phyloP scores from a whole-genome alignment of 169 alveolate genomes.

The Plasmodium berghei region DNA sequence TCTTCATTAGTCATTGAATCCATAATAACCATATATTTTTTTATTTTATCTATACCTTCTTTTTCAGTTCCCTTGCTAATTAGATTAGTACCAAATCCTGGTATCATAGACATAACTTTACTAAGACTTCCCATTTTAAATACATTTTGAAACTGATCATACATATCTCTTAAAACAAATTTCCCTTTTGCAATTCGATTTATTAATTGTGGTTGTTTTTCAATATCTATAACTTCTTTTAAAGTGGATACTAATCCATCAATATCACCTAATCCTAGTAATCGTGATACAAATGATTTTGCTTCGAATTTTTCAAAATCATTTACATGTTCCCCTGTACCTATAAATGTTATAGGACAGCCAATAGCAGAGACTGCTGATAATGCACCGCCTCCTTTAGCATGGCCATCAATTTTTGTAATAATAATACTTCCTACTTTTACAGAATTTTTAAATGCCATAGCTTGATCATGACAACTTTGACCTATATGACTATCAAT shows the following conservation, averaged over 20 bases:
- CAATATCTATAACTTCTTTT: constrained; percentile 96
- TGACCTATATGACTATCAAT: constrained; percentile 99
- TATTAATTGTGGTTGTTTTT: constrained; percentile 95
- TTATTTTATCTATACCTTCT: constrained; percentile 96
- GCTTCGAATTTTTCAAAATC: constrained; percentile 99
- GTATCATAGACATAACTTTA: constrained; percentile 96
- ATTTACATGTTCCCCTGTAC: constrained; percentile 99
- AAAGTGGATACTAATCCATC: constrained; percentile 96
- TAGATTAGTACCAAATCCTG: constrained; percentile 91
- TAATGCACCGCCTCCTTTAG: constrained; percentile 99
- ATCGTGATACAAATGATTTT: constrained; percentile 96
- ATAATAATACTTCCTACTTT: constrained; percentile 98
- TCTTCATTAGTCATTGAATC: constrained; percentile 98
- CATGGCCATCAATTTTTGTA: constrained; percentile 99
- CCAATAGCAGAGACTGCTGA: constrained; percentile 98
- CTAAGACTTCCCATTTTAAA: constrained; percentile 97
- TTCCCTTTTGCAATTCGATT: constrained; percentile 95
- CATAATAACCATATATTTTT: constrained; percentile 96
- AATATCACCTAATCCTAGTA: constrained; percentile 98
- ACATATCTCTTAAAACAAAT: constrained; percentile 96
- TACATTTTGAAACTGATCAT: constrained; percentile 96
- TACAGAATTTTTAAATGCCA: constrained; percentile 97
- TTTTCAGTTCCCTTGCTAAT: constrained; percentile 96
- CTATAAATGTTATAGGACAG: constrained; percentile 95
- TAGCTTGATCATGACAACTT: constrained; percentile 99